Percentiles rank a stretch among this genome's conserved stretches.
Conservation (phyloP, 495 filamentous ascomycete species). For the Penicillium arizonense region DNA sequence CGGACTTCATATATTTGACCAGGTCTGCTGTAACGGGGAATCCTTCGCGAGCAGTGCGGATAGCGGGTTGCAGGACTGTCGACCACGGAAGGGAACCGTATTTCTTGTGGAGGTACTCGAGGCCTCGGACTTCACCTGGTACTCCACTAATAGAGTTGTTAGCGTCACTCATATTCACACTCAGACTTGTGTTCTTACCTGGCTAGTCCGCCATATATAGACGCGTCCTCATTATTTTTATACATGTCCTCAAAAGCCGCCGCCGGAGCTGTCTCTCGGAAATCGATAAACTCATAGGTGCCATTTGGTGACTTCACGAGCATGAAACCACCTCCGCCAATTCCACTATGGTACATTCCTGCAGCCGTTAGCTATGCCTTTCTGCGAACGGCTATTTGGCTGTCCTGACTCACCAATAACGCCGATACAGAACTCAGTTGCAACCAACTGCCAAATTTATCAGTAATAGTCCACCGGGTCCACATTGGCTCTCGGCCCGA, state of each 20-base stretch:
- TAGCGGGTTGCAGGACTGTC: constrained; percentile 67
- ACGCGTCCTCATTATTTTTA: constrained; percentile 49
- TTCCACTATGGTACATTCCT: constrained; percentile 84
- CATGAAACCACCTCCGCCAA: constrained; percentile 89
- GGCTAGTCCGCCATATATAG: constrained; percentile 61
- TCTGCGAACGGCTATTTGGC: neutral
- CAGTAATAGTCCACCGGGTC: neutral
- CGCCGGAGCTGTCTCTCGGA: constrained; percentile 79
- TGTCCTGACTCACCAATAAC: constrained; percentile 54
- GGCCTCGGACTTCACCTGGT: constrained; percentile 77
- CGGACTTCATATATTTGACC: constrained; percentile 62
- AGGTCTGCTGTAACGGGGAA: constrained; percentile 70
- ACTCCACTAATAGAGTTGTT: constrained; percentile 53
- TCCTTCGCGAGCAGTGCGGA: constrained; percentile 70
- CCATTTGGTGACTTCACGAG: constrained; percentile 65
- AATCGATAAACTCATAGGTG: constrained; percentile 75
- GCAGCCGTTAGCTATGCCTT: constrained; percentile 8
- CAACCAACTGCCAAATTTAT: constrained; percentile 49
- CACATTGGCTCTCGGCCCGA: neutral
- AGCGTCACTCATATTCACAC: neutral
- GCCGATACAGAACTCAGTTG: constrained; percentile 72
- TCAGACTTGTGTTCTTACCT: constrained; percentile 35
- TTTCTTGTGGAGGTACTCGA: constrained; percentile 71
- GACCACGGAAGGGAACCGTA: constrained; percentile 72
- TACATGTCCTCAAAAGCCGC: constrained; percentile 82